phyloP scores from a whole-genome alignment of 2,329 filamentous ascomycete species.

The Diaporthe nobilis region DNA sequence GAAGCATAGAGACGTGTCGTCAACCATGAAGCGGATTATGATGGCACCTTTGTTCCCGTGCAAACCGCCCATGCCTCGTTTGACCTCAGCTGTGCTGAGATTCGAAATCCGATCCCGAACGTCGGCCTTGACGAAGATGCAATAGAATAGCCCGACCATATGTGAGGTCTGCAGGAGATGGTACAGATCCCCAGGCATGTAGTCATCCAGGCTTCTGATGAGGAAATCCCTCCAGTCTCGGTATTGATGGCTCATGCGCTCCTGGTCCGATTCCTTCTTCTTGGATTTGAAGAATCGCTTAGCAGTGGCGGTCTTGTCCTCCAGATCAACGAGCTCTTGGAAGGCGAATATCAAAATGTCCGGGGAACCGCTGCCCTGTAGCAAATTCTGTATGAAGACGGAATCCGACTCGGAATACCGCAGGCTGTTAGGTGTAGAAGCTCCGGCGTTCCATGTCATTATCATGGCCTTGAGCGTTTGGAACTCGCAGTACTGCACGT shows the following conservation, averaged over 20 bases:
- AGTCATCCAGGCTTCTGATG: slow-evolving; percentile 84
- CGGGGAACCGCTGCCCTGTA: slow-evolving; percentile 82
- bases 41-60: slow-evolving; percentile 98
- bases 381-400: slow-evolving; percentile 83
- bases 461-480: slow-evolving; percentile 84
- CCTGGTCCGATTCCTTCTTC: slow-evolving; percentile 86
- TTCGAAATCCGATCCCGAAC: slow-evolving; percentile 83
- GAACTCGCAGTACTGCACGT: slow-evolving; percentile 88
- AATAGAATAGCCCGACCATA: slow-evolving; percentile 95
- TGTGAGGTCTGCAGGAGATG: slow-evolving; percentile 89
- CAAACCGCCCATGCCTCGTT: slow-evolving; percentile 94
- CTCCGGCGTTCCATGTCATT: slow-evolving; percentile 97
- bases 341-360: slow-evolving; percentile 97
- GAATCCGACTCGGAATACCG: slow-evolving; percentile 78
- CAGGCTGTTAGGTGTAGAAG: slow-evolving; percentile 89
- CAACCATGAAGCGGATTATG: slow-evolving; percentile 90
- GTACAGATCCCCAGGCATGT: slow-evolving; percentile 85
- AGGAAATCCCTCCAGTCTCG: slow-evolving; percentile 96
- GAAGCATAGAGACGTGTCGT: slow-evolving; percentile 95
- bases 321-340: slow-evolving; percentile 97
- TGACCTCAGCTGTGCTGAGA: slow-evolving; percentile 85
- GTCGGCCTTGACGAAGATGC: slow-evolving; percentile 90
- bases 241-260: slow-evolving; percentile 97
- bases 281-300: slow-evolving; percentile 94
- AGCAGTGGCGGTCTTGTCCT: slow-evolving; percentile 98